Percentiles rank a stretch among this genome's conserved stretches.
Conservation (phyloP, 176 grass and related monocot genomes). For the Oryza australiensis region DNA sequence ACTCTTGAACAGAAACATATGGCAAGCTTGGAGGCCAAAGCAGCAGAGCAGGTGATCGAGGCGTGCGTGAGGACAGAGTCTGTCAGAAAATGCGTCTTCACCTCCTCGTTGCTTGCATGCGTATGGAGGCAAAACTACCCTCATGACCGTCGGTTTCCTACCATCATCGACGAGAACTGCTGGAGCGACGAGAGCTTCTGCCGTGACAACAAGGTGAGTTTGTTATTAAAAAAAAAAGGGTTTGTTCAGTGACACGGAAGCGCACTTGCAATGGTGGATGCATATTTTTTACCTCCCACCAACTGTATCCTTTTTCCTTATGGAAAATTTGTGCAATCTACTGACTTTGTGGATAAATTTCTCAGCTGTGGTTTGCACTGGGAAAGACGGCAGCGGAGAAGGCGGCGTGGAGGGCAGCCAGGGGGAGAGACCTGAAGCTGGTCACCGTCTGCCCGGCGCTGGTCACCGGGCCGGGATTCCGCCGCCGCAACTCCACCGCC, state of each 20-base stretch:
- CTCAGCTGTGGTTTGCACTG: conserved; percentile 88
- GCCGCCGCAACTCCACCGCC: conserved; percentile 75
- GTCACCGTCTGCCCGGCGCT: conserved; percentile 81
- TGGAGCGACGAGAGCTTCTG: conserved; percentile 96
- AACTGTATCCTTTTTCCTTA: neutral
- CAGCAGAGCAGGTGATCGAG: conserved; percentile 83
- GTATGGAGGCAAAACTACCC: conserved; percentile 65
- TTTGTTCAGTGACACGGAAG: neutral
- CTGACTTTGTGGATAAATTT: neutral
- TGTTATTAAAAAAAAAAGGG: neutral
- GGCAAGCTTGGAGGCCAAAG: conserved; percentile 73
- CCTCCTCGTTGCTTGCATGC: conserved; percentile 82
- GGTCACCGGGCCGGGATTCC: conserved; percentile 82
- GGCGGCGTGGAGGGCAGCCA: conserved; percentile 80
- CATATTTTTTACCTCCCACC: neutral
- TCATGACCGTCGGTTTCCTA: conserved; percentile 48
- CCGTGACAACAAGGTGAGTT: conserved; percentile 81
- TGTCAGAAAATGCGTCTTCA: conserved; percentile 85
- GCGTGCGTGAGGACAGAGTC: conserved; percentile 84
- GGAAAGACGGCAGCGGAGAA: conserved; percentile 96
- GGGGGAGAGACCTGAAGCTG: conserved; percentile 85
- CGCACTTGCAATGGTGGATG: neutral
- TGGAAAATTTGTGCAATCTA: neutral
- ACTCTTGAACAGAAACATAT: conserved; percentile 76
- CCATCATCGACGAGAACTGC: conserved; percentile 82